Base-by-base conservation (phyloP, 768 basidiomycete species). In the Panaeolus cyanescens region DNA sequence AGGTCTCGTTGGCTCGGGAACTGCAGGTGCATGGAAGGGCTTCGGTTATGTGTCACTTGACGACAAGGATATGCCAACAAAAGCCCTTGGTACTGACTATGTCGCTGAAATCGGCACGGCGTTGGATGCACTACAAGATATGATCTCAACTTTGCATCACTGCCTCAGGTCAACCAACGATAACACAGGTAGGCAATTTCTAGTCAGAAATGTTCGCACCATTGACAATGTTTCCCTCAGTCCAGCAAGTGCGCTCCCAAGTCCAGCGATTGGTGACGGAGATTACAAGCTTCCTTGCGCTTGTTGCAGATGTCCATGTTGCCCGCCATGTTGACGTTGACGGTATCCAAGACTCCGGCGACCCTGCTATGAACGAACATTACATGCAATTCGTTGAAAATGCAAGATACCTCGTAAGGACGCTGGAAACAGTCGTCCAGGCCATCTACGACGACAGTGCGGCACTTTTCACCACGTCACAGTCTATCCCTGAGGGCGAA, bases 301-400 rank as follows among this genome's bases (percentile, higher is more conserved):
- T 84, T 54, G 80, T 89, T 34, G 82, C 85, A 22, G 87, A 92
- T 63, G 82, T 95, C 62, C 88, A 95, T 71, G 74, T 96, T 57
- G 92, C 92, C 19, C 84, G 86, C 31, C 86, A 89, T 70, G 86
- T 96, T 62, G 95, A 95, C 70, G 85, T 95, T 60, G 91, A 94
- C 65, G 90, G 89, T 15, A 81, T 90, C 62, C 79, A 79, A 28
- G 79, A 82, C 62, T 82, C 85, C 30, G 75, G 79, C 1, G 77
- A 75, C 9, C 69, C 78, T 13, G 71, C 80, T 6, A 69, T 78
- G 22, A 83, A 84, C 64, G 77, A 83, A 19, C 70, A 78, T 32
- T 93, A 92, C 69, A 69, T 79, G 13, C 81, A 85, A 63, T 85
- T 86, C 19, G 88, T 95, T 2, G 85, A 87, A 45, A 86, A 80